Evolutionary conservation across 208 protist species (phyloP).

Genomic region (Crithidia expoeki): DNA sequence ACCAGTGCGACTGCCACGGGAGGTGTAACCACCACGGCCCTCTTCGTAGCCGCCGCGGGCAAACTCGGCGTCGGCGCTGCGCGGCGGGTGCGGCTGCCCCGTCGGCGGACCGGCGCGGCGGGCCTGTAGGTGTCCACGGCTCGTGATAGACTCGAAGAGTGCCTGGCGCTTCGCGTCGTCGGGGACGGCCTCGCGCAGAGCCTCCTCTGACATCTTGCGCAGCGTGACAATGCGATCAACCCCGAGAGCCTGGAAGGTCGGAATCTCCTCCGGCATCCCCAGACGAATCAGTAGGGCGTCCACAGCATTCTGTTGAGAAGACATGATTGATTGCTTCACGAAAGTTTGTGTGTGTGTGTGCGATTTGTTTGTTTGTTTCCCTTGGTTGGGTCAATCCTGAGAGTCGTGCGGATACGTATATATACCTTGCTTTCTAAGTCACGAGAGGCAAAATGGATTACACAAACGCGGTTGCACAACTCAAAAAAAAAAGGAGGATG

Average conservation of each 20-base stretch:
- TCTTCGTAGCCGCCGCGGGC: slow-evolving; percentile 32
- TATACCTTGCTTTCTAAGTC: not conserved
- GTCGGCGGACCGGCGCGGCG: slow-evolving; percentile 39
- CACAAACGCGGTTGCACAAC: not conserved
- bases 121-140: slow-evolving; percentile 57
- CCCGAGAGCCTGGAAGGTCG: slow-evolving; percentile 70
- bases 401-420: not conserved
- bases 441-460: not conserved
- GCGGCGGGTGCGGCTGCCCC: slow-evolving; percentile 44
- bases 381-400: not conserved
- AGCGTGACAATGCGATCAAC: slow-evolving; percentile 79
- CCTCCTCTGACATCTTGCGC: slow-evolving; percentile 69
- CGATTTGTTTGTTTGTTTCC: not conserved
- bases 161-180: slow-evolving; percentile 67
- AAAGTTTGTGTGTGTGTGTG: not conserved
- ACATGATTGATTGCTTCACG: slow-evolving; percentile 11
- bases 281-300: slow-evolving; percentile 80
- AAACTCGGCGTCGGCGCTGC: slow-evolving; percentile 44
- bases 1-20: slow-evolving; percentile 41
- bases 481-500: not conserved
- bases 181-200: slow-evolving; percentile 71
- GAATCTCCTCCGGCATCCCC: slow-evolving; percentile 72
- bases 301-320: slow-evolving; percentile 53
- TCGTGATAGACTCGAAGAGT: slow-evolving; percentile 78
- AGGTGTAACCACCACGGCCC: slow-evolving; percentile 29